These are phyloP conservation scores for Eurotiales sp. DNA, from an alignment of 2,329 filamentous ascomycete species.

Conservation along the genomic window DNA sequence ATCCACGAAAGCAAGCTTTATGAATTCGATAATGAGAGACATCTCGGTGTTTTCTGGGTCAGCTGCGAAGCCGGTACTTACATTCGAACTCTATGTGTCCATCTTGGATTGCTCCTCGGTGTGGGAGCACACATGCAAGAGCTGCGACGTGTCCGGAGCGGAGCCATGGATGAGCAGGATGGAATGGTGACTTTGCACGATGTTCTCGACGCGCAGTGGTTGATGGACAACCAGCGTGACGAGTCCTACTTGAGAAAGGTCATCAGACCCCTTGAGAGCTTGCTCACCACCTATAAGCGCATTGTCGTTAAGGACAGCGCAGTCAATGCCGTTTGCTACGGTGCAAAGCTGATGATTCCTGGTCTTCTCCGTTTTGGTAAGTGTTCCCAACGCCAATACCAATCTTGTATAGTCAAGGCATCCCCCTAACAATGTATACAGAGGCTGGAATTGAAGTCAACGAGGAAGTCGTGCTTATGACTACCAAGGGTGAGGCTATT, in stretches of 20 bases:
- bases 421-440: slow-evolving; percentile 32
- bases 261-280: slow-evolving; percentile 87
- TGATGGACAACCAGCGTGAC: slow-evolving; percentile 91
- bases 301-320: slow-evolving; percentile 96
- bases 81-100: slow-evolving; percentile 96
- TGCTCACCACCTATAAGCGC: slow-evolving; percentile 90
- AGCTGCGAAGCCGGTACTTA: slow-evolving; percentile 98
- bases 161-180: slow-evolving; percentile 89
- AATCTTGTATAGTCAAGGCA: neutral
- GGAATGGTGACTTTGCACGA: slow-evolving; percentile 92
- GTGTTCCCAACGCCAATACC: slow-evolving; percentile 26
- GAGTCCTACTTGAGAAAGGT: slow-evolving; percentile 88
- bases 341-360: slow-evolving; percentile 98
- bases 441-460: slow-evolving; percentile 88
- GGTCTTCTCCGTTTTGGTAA: slow-evolving; percentile 86
- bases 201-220: slow-evolving; percentile 93
- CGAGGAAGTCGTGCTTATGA: slow-evolving; percentile 97
- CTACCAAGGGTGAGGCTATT: slow-evolving; percentile 98
- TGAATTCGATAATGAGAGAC: slow-evolving; percentile 97
- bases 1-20: slow-evolving; percentile 95
- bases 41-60: slow-evolving; percentile 98
- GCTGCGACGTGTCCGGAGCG: slow-evolving; percentile 85
- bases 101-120: slow-evolving; percentile 72
- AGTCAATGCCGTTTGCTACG: slow-evolving; percentile 97
- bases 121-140: slow-evolving; percentile 99